These are phyloP conservation scores for Ciborinia camelliae DNA, from an alignment of 2,329 filamentous ascomycete genomes.

Conservation along the genomic window DNA sequence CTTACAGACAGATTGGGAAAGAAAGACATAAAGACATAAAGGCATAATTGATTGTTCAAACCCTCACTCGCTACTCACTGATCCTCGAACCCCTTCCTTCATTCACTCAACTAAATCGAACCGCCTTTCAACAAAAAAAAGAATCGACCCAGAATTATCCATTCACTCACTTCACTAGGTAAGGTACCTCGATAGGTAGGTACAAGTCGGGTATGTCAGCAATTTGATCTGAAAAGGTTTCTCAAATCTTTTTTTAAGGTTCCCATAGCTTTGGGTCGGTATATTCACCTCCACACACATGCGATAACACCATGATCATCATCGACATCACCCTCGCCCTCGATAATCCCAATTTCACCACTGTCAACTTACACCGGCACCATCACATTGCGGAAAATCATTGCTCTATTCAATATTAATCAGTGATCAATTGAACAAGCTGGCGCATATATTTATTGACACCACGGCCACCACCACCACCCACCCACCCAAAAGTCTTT, in stretches of 20 bases:
- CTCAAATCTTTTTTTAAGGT: background rate
- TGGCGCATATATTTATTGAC: background rate
- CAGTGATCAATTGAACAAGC: too few relatives aligned
- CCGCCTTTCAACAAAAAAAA: background rate
- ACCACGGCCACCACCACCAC: background rate
- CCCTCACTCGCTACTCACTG: too few relatives aligned
- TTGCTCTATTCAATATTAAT: too few relatives aligned
- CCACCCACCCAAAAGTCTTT: background rate
- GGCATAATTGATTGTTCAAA: too few relatives aligned
- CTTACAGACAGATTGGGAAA: too few relatives aligned
- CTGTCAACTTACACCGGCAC: background rate
- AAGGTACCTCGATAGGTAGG: too few relatives aligned
- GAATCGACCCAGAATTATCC: background rate
- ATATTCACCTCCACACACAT: too few relatives aligned
- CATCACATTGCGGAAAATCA: too few relatives aligned
- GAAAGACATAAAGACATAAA: too few relatives aligned
- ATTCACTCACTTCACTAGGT: background rate
- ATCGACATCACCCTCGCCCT: slow-evolving; percentile 1
- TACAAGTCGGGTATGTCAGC: slow-evolving; percentile 3
- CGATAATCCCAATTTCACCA: background rate
- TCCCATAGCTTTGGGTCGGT: background rate
- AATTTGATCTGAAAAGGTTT: background rate
- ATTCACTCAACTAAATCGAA: background rate
- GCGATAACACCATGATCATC: slow-evolving; percentile 11
- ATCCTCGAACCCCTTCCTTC: too few relatives aligned